A percentile compares a stretch with the other conserved stretches of the same genome.
Evolutionary conservation across 2,329 filamentous ascomycete species (phyloP).

Genomic region (Apiospora sp.): DNA sequence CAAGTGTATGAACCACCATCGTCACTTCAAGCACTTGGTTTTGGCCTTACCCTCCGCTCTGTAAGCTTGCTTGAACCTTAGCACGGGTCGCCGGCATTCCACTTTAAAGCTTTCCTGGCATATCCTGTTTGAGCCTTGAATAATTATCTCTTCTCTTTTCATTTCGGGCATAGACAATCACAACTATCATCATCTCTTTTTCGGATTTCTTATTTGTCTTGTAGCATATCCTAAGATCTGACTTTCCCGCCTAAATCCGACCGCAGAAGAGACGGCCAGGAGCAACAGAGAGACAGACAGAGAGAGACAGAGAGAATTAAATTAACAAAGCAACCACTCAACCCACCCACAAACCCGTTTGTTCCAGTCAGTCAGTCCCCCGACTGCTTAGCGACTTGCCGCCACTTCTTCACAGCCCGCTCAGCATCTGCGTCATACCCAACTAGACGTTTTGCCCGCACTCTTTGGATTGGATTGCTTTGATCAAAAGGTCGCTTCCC

Average conservation of each 20-base stretch:
- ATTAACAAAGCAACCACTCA: constrained; percentile 2
- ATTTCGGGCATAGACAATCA: constrained; percentile 1
- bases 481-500: constrained; percentile 20
- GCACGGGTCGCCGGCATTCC: constrained; percentile 18
- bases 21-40: constrained; percentile 11
- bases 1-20: constrained; percentile 15
- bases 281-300: background rate
- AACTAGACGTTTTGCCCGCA: constrained; percentile 15
- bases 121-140: constrained; percentile 19
- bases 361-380: constrained; percentile 14
- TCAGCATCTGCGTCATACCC: constrained; percentile 16
- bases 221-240: constrained; percentile 12
- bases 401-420: constrained; percentile 1
- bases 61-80: constrained; percentile 18
- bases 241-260: constrained; percentile 1
- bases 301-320: background rate
- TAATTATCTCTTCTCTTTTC: constrained; percentile 14
- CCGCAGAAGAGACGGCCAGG: background rate
- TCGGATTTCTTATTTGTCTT: background rate
- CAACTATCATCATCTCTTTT: background rate
- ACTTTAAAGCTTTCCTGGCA: constrained; percentile 21
- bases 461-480: constrained; percentile 6
- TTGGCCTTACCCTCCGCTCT: constrained; percentile 1
- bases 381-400: constrained; percentile 22
- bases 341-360: constrained; percentile 14